Conservation (phyloP, 257 asterid genomes). For the Capsicum rhomboideum region DNA sequence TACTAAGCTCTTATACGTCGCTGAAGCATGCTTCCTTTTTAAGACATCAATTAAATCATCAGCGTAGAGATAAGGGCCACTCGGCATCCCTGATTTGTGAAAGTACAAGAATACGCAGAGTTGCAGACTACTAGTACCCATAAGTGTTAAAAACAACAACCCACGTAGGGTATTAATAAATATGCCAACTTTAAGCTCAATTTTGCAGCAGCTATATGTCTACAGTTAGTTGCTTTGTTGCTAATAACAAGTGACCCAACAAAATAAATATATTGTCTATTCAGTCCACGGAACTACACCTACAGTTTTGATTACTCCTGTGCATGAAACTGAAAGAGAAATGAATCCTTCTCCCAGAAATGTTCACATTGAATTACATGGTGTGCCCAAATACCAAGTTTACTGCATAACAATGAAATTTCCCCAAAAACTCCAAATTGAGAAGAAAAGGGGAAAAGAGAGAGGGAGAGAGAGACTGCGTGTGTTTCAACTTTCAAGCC, state of each 20-base stretch:
- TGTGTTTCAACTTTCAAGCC: no score
- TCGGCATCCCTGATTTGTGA: slow-evolving; percentile 63
- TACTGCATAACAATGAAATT: neutral
- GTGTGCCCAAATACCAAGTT: neutral
- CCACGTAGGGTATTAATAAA: neutral
- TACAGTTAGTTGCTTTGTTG: neutral
- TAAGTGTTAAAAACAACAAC: neutral
- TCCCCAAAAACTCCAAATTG: neutral
- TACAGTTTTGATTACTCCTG: neutral
- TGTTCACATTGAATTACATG: neutral
- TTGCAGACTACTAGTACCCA: neutral
- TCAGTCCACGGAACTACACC: neutral
- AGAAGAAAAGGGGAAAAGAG: neutral
- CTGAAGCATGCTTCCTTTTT: slow-evolving; percentile 73
- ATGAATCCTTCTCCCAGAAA: neutral
- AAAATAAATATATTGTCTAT: neutral
- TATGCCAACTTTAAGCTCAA: neutral
- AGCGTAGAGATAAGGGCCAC: slow-evolving; percentile 66
- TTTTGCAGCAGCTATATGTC: neutral
- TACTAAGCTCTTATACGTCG: slow-evolving; percentile 87
- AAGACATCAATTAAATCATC: slow-evolving; percentile 47
- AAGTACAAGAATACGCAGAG: neutral
- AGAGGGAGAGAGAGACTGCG: neutral
- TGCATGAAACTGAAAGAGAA: neutral
- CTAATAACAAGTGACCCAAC: neutral